Percentiles rank a stretch among this genome's conserved stretches.
Evolutionary conservation across 2,329 filamentous ascomycete species (phyloP).

Genomic region (Parasarocladium wereldwijsianum): DNA sequence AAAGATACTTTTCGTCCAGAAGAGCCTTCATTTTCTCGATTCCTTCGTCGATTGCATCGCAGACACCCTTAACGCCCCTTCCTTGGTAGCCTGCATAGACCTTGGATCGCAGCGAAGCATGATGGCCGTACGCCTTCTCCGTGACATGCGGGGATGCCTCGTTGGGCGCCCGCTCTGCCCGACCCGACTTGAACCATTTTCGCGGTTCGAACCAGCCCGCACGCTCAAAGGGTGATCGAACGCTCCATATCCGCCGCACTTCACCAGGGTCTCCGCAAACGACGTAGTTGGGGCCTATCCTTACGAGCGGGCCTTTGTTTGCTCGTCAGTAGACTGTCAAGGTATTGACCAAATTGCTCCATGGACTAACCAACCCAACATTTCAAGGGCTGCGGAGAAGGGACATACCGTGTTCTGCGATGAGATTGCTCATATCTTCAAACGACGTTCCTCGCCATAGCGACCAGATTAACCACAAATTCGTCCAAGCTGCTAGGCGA

Average conservation of each 20-base stretch:
- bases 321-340: constrained; percentile 1
- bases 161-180: no score
- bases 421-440: constrained; percentile 2
- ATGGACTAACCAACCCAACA: neutral
- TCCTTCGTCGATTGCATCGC: constrained; percentile 26
- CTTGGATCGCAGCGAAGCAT: constrained; percentile 22
- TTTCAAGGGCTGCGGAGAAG: constrained; percentile 6
- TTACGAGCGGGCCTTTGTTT: constrained; percentile 12
- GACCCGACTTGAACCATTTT: constrained; percentile 33
- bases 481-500: constrained; percentile 12
- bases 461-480: constrained; percentile 14
- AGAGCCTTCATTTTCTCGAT: constrained; percentile 20
- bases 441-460: constrained; percentile 2
- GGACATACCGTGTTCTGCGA: constrained; percentile 2
- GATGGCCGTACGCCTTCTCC: constrained; percentile 31
- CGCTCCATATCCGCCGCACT: constrained; percentile 15
- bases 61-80: constrained; percentile 15
- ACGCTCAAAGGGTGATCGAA: constrained; percentile 11
- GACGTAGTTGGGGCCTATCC: constrained; percentile 15
- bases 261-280: constrained; percentile 14
- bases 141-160: constrained; percentile 33
- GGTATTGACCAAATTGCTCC: neutral
- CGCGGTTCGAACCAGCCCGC: constrained; percentile 30
- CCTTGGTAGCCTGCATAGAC: constrained; percentile 12
- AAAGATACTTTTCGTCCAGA: constrained; percentile 23